A percentile compares a stretch with the other conserved stretches of the same genome.
Evolutionary conservation across 192 early-diverging fungal species (phyloP).

Genomic region (Backusella parvicylindrica): DNA sequence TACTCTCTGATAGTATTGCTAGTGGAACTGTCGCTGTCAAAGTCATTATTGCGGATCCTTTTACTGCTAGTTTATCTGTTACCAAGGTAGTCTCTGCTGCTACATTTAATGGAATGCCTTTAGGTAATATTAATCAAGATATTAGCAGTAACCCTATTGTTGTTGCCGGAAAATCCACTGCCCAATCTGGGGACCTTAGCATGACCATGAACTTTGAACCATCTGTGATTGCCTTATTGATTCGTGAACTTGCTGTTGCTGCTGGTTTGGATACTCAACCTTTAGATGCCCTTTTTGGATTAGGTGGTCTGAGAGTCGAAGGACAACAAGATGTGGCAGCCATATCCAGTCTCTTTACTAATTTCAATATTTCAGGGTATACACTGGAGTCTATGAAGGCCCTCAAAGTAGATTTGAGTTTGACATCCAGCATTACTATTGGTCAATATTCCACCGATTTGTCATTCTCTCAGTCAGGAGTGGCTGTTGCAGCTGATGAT

Average conservation of each 20-base stretch:
- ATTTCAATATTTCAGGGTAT: slow-evolving; percentile 44
- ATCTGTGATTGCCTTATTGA: slow-evolving; percentile 39
- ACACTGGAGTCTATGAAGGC: slow-evolving; percentile 43
- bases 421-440: slow-evolving; percentile 40
- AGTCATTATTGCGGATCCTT: slow-evolving; percentile 52
- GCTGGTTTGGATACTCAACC: slow-evolving; percentile 41
- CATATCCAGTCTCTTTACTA: slow-evolving; percentile 30
- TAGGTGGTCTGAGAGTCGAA: slow-evolving; percentile 36
- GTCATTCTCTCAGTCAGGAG: slow-evolving; percentile 35
- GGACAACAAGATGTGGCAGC: slow-evolving; percentile 26
- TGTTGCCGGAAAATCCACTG: slow-evolving; percentile 43
- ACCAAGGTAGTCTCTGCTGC: slow-evolving; percentile 42
- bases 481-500: slow-evolving; percentile 42
- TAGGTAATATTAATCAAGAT: slow-evolving; percentile 46
- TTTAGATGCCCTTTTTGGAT: slow-evolving; percentile 40
- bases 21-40: slow-evolving; percentile 43
- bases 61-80: slow-evolving; percentile 45
- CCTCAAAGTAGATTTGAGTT: slow-evolving; percentile 44
- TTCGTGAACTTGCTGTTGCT: slow-evolving; percentile 41
- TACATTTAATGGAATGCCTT: slow-evolving; percentile 33
- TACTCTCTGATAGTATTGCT: slow-evolving; percentile 36
- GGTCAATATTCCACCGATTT: slow-evolving; percentile 48
- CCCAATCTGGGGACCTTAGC: slow-evolving; percentile 18
- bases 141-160: slow-evolving; percentile 37
- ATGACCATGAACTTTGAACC: slow-evolving; percentile 52